A percentile compares a stretch with the other conserved stretches of the same genome.
Conservation (phyloP, 371 early-diverging fungal genomes). For the Mortierella sp. region DNA sequence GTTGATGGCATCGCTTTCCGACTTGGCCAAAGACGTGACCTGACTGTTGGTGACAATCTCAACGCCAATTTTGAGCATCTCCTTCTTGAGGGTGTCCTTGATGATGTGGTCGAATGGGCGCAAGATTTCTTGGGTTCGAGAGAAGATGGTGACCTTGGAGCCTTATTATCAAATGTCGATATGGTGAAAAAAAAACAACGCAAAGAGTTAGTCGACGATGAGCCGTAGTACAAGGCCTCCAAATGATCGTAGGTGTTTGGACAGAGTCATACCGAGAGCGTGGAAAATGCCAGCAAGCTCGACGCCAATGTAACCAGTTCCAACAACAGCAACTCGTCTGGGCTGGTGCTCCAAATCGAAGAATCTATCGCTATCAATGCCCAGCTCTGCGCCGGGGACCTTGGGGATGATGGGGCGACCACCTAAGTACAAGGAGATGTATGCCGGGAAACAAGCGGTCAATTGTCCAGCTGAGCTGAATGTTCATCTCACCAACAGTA, state of each 20-base stretch:
- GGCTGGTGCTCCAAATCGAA: constrained; percentile 94
- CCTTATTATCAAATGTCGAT: constrained; percentile 57
- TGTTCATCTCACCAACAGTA: too few relatives aligned
- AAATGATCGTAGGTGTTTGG: background rate
- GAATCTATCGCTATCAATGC: constrained; percentile 95
- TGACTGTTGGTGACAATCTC: constrained; percentile 77
- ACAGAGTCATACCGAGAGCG: constrained; percentile 60
- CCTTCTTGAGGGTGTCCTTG: constrained; percentile 80
- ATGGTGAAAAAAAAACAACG: background rate
- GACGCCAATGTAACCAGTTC: constrained; percentile 94
- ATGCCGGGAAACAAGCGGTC: too few relatives aligned
- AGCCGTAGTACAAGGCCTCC: too few relatives aligned
- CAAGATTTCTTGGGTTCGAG: constrained; percentile 87
- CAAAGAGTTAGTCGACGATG: background rate
- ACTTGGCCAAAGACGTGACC: constrained; percentile 58
- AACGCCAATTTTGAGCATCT: constrained; percentile 79
- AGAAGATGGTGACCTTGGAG: constrained; percentile 86
- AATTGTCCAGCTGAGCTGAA: too few relatives aligned
- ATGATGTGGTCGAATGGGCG: constrained; percentile 93
- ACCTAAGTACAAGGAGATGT: constrained; percentile 57
- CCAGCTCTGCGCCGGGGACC: constrained; percentile 87
- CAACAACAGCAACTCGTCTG: constrained; percentile 90
- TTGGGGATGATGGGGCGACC: constrained; percentile 77
- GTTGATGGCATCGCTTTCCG: constrained; percentile 52
- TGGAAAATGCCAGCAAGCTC: constrained; percentile 97